phyloP scores from a whole-genome alignment of 164 flowering plant genomes.

The Amborella trichopoda region DNA sequence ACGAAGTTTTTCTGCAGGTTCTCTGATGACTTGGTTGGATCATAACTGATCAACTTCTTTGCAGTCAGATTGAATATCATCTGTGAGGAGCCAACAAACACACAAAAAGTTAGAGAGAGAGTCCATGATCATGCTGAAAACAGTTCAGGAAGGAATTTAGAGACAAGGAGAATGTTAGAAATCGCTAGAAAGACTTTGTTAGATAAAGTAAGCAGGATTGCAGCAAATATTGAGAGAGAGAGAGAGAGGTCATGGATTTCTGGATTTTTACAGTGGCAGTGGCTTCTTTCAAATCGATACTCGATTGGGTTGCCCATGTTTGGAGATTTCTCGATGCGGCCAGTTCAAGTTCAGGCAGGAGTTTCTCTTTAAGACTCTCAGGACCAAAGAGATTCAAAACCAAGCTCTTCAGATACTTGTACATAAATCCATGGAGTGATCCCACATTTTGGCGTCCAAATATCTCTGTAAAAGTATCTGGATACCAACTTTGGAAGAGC shows the following conservation, averaged over 20 bases:
- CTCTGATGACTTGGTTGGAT: constrained; percentile 16
- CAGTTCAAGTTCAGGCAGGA: constrained; percentile 21
- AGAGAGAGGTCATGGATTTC: background rate
- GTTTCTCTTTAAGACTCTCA: constrained; percentile 21
- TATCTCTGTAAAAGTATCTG: constrained; percentile 24
- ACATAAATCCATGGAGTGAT: constrained; percentile 22
- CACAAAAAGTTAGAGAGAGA: no score
- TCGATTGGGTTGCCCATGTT: constrained; percentile 15
- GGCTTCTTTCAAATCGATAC: constrained; percentile 23
- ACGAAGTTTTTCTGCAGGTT: constrained; percentile 20
- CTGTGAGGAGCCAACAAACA: no score
- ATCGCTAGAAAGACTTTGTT: no score
- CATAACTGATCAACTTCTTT: constrained; percentile 26
- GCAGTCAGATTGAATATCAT: constrained; percentile 29
- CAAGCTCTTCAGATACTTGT: constrained; percentile 32
- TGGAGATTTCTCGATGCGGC: constrained; percentile 8
- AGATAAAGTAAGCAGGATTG: no score
- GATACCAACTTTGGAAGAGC: constrained; percentile 28
- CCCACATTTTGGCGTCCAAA: constrained; percentile 20
- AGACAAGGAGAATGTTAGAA: background rate
- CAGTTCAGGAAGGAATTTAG: background rate
- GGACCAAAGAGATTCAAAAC: constrained; percentile 26
- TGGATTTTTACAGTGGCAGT: constrained; percentile 20
- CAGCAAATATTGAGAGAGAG: background rate
- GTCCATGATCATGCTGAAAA: background rate